phyloP scores from a whole-genome alignment of 768 basidiomycete species.

The Suillus bovinus region DNA sequence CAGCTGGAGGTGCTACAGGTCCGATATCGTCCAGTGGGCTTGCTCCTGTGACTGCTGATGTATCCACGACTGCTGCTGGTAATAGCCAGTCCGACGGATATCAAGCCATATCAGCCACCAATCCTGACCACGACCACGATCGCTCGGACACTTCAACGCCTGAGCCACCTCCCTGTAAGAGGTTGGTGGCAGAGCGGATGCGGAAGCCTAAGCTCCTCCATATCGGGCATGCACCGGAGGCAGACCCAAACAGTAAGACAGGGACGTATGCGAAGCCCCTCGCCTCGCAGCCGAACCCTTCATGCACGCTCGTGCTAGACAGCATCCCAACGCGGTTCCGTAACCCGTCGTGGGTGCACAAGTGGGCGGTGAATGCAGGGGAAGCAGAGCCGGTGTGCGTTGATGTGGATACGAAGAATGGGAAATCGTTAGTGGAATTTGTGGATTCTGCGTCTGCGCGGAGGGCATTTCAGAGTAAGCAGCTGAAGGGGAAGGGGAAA shows the following conservation, averaged over 20 bases:
- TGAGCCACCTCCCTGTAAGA: not conserved
- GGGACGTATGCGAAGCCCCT: slow-evolving; percentile 41
- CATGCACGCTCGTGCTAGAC: slow-evolving; percentile 57
- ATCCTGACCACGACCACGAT: not conserved
- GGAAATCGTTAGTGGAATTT: slow-evolving; percentile 56
- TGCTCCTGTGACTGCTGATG: not conserved
- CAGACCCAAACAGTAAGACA: slow-evolving; percentile 45
- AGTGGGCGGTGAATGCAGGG: slow-evolving; percentile 44
- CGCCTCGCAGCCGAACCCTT: slow-evolving; percentile 40
- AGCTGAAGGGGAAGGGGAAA: slow-evolving; percentile 40
- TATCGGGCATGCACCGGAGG: slow-evolving; percentile 51
- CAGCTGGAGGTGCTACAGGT: not conserved
- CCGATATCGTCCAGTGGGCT: not conserved
- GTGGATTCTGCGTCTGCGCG: slow-evolving; percentile 42
- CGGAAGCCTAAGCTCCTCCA: slow-evolving; percentile 11
- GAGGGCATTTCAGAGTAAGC: slow-evolving; percentile 43
- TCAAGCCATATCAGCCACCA: not conserved
- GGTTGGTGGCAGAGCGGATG: not conserved
- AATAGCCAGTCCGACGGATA: not conserved
- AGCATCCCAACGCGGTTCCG: slow-evolving; percentile 52
- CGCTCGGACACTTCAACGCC: not conserved
- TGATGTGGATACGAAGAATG: slow-evolving; percentile 41
- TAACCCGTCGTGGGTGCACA: slow-evolving; percentile 39
- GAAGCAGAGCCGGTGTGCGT: slow-evolving; percentile 39
- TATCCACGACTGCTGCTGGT: not conserved